phyloP scores from a whole-genome alignment of 495 filamentous ascomycete genomes.

The Aspergillus cavernicola region DNA sequence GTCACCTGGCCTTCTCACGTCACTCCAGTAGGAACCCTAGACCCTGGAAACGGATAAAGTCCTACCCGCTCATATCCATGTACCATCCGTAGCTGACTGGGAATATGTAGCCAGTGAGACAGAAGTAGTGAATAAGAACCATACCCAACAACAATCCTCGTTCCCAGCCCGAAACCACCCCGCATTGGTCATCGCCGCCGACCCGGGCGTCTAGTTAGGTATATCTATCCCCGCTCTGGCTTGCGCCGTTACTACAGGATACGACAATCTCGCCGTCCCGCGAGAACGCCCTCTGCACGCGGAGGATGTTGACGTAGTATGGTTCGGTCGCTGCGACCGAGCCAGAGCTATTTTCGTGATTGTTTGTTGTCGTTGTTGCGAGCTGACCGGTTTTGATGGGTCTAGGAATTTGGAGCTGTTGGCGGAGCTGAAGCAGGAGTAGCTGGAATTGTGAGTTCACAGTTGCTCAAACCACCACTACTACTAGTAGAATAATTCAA shows the following conservation, averaged over 20 bases:
- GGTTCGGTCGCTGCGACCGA: conserved; percentile 20
- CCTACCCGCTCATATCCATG: no score
- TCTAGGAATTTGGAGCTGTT: conserved; percentile 18
- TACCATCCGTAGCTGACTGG: no score
- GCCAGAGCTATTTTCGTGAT: no score
- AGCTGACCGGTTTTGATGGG: conserved; percentile 21
- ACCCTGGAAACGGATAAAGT: no score
- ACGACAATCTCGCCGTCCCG: conserved; percentile 19
- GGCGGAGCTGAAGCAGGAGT: background rate
- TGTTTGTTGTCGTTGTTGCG: conserved; percentile 14
- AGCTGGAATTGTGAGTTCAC: no score
- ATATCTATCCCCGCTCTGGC: conserved; percentile 20
- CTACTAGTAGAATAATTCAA: background rate
- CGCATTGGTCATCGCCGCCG: background rate
- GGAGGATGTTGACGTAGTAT: conserved; percentile 18
- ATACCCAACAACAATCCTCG: conserved; percentile 25
- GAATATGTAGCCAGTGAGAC: no score
- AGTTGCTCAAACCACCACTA: no score
- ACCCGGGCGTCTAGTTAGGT: conserved; percentile 19
- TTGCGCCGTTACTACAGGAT: conserved; percentile 20
- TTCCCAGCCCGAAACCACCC: conserved; percentile 22
- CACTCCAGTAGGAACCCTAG: no score
- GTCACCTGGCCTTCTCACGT: no score
- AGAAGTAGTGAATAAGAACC: conserved; percentile 10
- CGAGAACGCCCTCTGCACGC: conserved; percentile 22